These are phyloP conservation scores for Hypoxylon sp. DNA, from an alignment of 2,329 filamentous ascomycete genomes.

Conservation along the genomic window DNA sequence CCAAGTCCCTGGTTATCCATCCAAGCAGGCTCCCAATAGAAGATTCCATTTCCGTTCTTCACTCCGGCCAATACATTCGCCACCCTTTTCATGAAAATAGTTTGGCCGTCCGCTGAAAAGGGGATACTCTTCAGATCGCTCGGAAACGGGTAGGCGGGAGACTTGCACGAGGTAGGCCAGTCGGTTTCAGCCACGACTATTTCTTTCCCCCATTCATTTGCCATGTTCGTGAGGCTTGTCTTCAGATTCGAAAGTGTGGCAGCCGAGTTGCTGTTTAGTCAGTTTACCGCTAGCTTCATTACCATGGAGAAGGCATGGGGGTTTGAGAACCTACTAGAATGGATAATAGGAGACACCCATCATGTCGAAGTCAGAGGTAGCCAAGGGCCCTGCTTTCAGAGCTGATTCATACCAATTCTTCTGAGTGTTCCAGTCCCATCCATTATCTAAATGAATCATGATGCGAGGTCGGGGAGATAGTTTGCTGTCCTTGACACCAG, in stretches of 20 bases:
- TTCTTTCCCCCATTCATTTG: conserved; percentile 72
- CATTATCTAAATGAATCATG: conserved; percentile 81
- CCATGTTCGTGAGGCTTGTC: conserved; percentile 69
- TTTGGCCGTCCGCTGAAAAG: conserved; percentile 73
- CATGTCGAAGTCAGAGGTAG: conserved; percentile 72
- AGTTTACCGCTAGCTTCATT: conserved; percentile 14
- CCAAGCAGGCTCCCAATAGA: conserved; percentile 83
- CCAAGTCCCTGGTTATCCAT: conserved; percentile 74
- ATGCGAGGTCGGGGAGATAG: conserved; percentile 72
- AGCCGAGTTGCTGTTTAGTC: conserved; percentile 55
- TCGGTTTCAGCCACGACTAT: conserved; percentile 78
- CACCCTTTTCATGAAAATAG: conserved; percentile 70
- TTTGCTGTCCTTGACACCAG: conserved; percentile 73
- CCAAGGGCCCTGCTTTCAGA: conserved; percentile 64
- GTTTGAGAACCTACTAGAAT: conserved; percentile 65
- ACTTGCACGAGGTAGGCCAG: conserved; percentile 75
- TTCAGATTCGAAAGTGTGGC: conserved; percentile 72
- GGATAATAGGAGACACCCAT: conserved; percentile 82
- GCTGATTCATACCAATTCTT: conserved; percentile 74
- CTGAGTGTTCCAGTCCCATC: conserved; percentile 78
- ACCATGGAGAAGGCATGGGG: not conserved
- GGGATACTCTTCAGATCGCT: conserved; percentile 71
- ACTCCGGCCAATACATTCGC: conserved; percentile 68
- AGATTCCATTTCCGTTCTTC: conserved; percentile 69
- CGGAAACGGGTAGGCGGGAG: conserved; percentile 70